Evolutionary conservation across 257 asterid species (phyloP).

Genomic region (Cinchona pubescens): DNA sequence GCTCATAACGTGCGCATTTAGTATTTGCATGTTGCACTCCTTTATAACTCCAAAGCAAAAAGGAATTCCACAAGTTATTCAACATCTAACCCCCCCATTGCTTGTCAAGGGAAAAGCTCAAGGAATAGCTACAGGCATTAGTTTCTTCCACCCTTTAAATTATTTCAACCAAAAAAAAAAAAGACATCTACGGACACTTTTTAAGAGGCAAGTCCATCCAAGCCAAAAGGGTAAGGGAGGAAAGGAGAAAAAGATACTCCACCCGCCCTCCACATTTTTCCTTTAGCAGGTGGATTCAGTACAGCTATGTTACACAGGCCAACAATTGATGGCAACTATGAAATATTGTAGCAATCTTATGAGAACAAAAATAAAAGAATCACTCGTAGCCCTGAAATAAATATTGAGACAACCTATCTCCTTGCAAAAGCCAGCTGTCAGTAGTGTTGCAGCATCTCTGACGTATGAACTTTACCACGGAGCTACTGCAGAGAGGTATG

Average conservation of each 20-base stretch:
- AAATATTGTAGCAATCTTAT: too few relatives aligned
- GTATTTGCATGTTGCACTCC: not conserved
- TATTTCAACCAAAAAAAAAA: not conserved
- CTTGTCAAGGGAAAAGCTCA: not conserved
- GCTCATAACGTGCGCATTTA: not conserved
- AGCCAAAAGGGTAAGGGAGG: not conserved
- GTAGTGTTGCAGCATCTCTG: constrained; percentile 29
- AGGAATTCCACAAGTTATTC: not conserved
- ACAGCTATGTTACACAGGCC: constrained; percentile 49
- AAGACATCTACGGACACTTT: not conserved
- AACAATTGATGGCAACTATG: constrained; percentile 31
- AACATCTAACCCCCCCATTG: not conserved
- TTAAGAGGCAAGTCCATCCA: not conserved
- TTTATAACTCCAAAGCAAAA: not conserved
- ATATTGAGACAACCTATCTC: constrained; percentile 9
- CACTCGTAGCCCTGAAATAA: constrained; percentile 25
- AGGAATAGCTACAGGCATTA: not conserved
- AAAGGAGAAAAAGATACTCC: not conserved
- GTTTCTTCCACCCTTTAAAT: not conserved
- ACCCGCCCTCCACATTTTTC: not conserved
- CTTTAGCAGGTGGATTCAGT: not conserved
- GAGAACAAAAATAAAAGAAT: constrained; percentile 36
- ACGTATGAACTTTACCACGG: constrained; percentile 31
- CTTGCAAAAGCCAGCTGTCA: constrained; percentile 4
- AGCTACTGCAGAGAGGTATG: constrained; percentile 27